Percentiles rank a stretch among this genome's conserved stretches.
These are phyloP conservation scores for Chloropicon primus DNA, from an alignment of 139 green algal species.

Conservation along the genomic window DNA sequence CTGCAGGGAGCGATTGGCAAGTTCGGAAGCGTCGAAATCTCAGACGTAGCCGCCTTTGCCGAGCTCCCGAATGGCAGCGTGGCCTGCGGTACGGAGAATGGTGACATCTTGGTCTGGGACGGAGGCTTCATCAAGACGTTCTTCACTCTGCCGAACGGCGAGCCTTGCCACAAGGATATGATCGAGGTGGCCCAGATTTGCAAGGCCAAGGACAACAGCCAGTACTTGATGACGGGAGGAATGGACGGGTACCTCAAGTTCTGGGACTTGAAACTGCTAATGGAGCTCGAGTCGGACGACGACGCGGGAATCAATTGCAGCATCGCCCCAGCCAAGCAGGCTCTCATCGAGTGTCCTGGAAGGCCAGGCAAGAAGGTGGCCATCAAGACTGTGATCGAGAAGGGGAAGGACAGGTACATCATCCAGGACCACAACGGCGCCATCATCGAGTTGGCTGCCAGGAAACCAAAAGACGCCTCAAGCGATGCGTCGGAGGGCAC, in stretches of 20 bases:
- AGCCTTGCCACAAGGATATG: constrained; percentile 49
- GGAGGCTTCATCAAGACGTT: constrained; percentile 59
- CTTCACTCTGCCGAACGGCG: constrained; percentile 18
- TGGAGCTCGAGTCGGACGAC: constrained; percentile 14
- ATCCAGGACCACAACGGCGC: background rate
- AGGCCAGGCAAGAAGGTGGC: background rate
- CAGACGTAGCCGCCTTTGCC: constrained; percentile 51
- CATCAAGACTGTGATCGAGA: background rate
- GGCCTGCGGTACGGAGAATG: constrained; percentile 47
- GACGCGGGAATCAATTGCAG: constrained; percentile 19
- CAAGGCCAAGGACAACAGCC: constrained; percentile 20
- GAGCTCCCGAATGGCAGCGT: constrained; percentile 63
- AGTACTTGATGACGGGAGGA: constrained; percentile 39
- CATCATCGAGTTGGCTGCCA: background rate
- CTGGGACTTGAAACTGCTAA: constrained; percentile 35
- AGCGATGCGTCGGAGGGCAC: background rate
- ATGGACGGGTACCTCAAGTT: constrained; percentile 49
- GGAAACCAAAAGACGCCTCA: background rate
- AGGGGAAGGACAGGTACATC: background rate
- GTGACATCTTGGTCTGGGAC: constrained; percentile 62
- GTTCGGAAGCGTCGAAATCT: constrained; percentile 61
- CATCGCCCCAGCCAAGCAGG: constrained; percentile 11
- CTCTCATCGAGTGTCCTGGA: background rate
- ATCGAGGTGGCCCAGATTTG: constrained; percentile 42
- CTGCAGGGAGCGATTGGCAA: constrained; percentile 64